Evolutionary conservation across 352 stramenopile species (phyloP).

Genomic region (Phytophthora cactorum): DNA sequence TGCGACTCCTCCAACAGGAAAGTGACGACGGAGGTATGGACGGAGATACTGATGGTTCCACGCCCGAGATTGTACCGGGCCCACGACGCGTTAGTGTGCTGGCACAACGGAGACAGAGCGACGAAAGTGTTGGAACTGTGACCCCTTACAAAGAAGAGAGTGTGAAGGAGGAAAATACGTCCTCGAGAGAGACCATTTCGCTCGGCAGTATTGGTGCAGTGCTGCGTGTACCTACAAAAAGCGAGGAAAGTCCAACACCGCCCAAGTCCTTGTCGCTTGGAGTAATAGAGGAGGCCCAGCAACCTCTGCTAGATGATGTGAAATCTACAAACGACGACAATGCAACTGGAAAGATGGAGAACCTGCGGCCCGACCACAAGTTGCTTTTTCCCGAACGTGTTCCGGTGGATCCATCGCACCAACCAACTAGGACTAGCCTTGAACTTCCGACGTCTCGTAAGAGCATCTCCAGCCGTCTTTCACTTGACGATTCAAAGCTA

Average conservation of each 20-base stretch:
- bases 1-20: slow-evolving; percentile 26
- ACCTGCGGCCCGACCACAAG: slow-evolving; percentile 12
- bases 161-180: slow-evolving; percentile 10
- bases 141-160: slow-evolving; percentile 7
- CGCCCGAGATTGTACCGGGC: slow-evolving; percentile 19
- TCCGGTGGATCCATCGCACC: slow-evolving; percentile 31
- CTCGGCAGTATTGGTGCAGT: slow-evolving; percentile 27
- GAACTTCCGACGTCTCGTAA: slow-evolving; percentile 11
- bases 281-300: slow-evolving; percentile 18
- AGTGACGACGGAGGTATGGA: slow-evolving; percentile 41
- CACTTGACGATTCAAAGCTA: slow-evolving; percentile 51
- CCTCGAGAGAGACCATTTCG: slow-evolving; percentile 30
- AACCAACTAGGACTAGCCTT: slow-evolving; percentile 21
- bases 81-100: slow-evolving; percentile 37
- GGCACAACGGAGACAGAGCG: slow-evolving; percentile 13
- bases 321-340: not conserved
- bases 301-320: slow-evolving; percentile 1
- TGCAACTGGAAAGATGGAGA: slow-evolving; percentile 1
- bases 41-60: slow-evolving; percentile 30
- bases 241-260: not conserved
- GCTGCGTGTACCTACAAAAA: slow-evolving; percentile 19
- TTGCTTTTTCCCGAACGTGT: slow-evolving; percentile 47
- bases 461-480: slow-evolving; percentile 41
- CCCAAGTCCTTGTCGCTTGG: not conserved
- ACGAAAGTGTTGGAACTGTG: slow-evolving; percentile 15